Base-by-base conservation (phyloP, 441 rosid genomes). In the Lepidium campestre region DNA sequence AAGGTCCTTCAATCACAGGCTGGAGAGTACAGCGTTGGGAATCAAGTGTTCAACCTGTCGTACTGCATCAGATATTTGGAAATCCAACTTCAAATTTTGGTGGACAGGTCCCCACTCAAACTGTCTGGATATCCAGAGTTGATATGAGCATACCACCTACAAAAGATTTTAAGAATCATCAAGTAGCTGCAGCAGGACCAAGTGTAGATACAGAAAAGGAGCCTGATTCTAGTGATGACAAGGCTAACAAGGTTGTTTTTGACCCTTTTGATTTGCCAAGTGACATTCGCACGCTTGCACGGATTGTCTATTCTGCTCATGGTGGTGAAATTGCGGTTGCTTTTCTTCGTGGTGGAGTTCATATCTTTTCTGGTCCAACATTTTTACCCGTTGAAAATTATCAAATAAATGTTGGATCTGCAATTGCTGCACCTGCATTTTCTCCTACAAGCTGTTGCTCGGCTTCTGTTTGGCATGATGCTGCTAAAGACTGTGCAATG, bases 1-100 rank as follows among this genome's bases (percentile, higher is more conserved):
- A 95, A 78, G 99, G 99, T 66, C 99, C 98, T 82, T 90, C 98
- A 61, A 95, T 95, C 69, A 95, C 97, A 46, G 98, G 99, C 37
- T 92, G 97, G 99, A 89, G 98, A 76, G 93, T 95, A 72, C 99
- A 95, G 76, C 98, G 98, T 46, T 95, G 99, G 98, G 98, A 95
- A 75, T 90, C 98, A 57, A 88, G 97, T 72, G 85, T 95, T 68
- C 97, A 95, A 82, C 95, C 90, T 67, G 99, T 92, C 63, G 97
- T 95, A 80, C 88, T 95, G 70, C 98, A 92, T 83, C 98, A 83
- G 64, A 95, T 95, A 72, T 95, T 95, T 82, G 98, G 98, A 75
- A 95, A 77, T 65, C 99, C 98, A 55, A 84, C 95, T 72, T 85
- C 98, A 11, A 84, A 85, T 86, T 91, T 91, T 72, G 91, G 94